Percentiles rank a stretch among this genome's conserved stretches.
Evolutionary conservation across 2,329 filamentous ascomycete genomes (phyloP).

Genomic region (Penicillium frequentans): DNA sequence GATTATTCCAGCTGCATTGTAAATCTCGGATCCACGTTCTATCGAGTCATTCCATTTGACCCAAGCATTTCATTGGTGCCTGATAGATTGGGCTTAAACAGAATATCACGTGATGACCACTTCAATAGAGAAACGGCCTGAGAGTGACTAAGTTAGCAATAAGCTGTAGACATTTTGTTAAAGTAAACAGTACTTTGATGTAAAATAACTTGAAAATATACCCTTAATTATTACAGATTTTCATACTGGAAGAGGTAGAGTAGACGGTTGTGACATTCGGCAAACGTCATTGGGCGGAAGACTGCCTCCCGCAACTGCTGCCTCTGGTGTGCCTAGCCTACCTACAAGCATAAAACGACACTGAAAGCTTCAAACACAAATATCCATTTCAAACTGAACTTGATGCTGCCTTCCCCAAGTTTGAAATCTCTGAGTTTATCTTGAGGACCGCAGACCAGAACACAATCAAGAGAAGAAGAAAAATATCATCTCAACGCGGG

Average conservation of each 20-base stretch:
- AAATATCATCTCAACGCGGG: background rate
- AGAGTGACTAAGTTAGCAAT: background rate
- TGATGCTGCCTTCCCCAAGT: background rate
- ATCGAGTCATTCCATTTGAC: background rate
- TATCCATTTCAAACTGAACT: background rate
- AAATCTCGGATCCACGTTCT: background rate
- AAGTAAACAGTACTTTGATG: background rate
- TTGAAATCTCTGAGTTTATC: background rate
- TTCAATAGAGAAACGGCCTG: background rate
- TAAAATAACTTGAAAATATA: background rate
- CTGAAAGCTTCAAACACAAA: background rate
- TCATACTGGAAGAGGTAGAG: background rate
- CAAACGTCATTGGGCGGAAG: constrained; percentile 26
- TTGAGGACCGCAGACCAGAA: background rate
- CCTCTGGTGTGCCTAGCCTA: constrained; percentile 11
- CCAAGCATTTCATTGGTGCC: background rate
- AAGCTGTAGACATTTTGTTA: background rate
- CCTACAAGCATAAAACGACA: constrained; percentile 2
- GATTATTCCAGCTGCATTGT: too few species aligned
- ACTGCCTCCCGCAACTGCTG: constrained; percentile 19
- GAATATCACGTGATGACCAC: background rate
- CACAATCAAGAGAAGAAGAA: background rate
- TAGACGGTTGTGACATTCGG: background rate
- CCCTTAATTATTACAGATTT: too few species aligned
- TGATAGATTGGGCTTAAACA: background rate